Evolutionary conservation across 1,284 basidiomycete species (phyloP), one percentile per base, ranked within the genome.

Genomic region (Paramarasmius palmivorus): DNA sequence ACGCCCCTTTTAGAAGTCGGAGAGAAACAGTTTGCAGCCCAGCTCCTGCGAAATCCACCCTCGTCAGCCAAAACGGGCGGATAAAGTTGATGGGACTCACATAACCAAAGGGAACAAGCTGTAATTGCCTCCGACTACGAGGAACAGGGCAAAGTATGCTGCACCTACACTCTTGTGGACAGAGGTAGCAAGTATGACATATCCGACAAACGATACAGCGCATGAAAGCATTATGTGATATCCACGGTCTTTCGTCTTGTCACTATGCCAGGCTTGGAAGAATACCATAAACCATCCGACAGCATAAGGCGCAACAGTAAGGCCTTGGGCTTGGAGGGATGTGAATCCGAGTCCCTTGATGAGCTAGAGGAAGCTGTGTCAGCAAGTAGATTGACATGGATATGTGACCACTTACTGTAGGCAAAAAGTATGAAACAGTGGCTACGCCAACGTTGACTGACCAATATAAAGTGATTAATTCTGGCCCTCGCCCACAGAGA

Each of bases 1-100:
- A 81, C 81, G 37, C 80, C 81, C 38, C 81, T 72, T 61, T 82
- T 82, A 1, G 78, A 79, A 12, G 80, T 82, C 19, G 80, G 81
- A 9, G 79, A 77, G 57, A 83, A 80, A 2, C 71, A 66, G 60
- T 81, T 81, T 8, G 79, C 77, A 8, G 79, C 79, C 81, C 81
- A 83, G 63, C 78, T 80, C 79, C 79, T 81, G 56, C 29, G 45
- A 35, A n/a, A n/a, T n/a, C n/a, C n/a, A n/a, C n/a, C n/a, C n/a
- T n/a, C n/a, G n/a, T n/a, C n/a, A n/a, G n/a, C n/a, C n/a, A n/a
- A n/a, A n/a, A n/a, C n/a, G n/a, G n/a, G n/a, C n/a, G n/a, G n/a
- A n/a, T n/a, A n/a, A n/a, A n/a, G n/a, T n/a, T n/a, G n/a, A n/a
- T 4, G 38, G 25, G 38, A 67, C 75, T 60, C 54, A 79, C 81